Conservation (phyloP, 108 stramenopile species). For the Bacterosira constricta region DNA sequence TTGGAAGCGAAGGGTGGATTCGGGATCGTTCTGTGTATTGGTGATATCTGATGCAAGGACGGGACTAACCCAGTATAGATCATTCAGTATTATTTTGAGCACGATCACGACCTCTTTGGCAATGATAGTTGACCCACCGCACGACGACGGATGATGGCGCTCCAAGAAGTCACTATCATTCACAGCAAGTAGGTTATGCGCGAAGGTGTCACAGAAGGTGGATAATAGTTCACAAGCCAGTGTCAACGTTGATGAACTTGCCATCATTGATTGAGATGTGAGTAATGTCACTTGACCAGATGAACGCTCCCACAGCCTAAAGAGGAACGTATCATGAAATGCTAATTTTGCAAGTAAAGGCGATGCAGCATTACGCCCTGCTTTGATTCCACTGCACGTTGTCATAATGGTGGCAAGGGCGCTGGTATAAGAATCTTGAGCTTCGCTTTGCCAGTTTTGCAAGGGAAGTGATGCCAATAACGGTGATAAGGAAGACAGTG, state of each 20-base stretch:
- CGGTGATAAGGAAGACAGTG: conserved; percentile 2
- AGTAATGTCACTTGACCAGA: conserved; percentile 6
- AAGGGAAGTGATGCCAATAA: conserved; percentile 5
- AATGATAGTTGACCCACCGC: conserved; percentile 15
- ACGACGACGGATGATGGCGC: conserved; percentile 18
- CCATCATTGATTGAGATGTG: conserved; percentile 4
- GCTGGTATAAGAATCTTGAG: conserved; percentile 37
- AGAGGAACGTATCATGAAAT: conserved; percentile 40
- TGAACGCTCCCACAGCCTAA: conserved; percentile 25
- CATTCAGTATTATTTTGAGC: conserved; percentile 53
- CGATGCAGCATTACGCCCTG: conserved; percentile 51
- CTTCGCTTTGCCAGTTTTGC: background rate
- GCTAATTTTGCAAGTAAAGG: conserved; percentile 62
- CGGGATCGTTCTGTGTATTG: background rate
- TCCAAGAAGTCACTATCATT: conserved; percentile 80
- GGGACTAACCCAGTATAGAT: conserved; percentile 77
- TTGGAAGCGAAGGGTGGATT: conserved; percentile 25
- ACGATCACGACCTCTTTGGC: conserved; percentile 55
- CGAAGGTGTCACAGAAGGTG: conserved; percentile 79
- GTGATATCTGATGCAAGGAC: conserved; percentile 58
- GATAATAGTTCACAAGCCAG: conserved; percentile 36
- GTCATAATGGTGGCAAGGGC: conserved; percentile 51
- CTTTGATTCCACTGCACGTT: conserved; percentile 54
- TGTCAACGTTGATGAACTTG: background rate
- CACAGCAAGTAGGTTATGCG: conserved; percentile 73